Base-by-base conservation (phyloP, 2,329 filamentous ascomycete genomes). In the Fusarium nanum region DNA sequence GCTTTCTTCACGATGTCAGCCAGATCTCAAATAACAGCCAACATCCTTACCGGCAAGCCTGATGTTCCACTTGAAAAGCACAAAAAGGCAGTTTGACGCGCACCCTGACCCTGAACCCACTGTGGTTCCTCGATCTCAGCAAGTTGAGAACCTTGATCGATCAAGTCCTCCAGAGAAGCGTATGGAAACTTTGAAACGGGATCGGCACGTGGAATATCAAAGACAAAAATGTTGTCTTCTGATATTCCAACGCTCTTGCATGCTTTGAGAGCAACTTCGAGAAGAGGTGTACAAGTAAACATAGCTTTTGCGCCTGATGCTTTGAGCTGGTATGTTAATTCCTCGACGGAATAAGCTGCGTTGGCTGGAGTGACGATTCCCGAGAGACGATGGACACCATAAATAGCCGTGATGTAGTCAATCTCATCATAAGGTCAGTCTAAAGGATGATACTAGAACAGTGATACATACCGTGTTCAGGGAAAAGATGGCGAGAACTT, bases 11-110 rank as follows among this genome's bases (percentile, higher is more conserved):
- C 0, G 0, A 4, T 23, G n/a, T 54, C 23, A 50, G 64, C 23
- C 2, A 12, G 3, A 3, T 6, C 2, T 7, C 5, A 28, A 16
- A 1, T 10, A 1, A 1, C 1, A 9, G 1, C 1, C 5, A 10
- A 3, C 4, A 12, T 3, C 9, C 27, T 66, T 82, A 92, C 90
- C 9, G 92, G 92, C 23, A 94, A 80, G 1, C 92, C 92, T 10
- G 92, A 94, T 2, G 92, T 95, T 9, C 92, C 92, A 75, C 90
- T 93, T 0, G 91, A 93, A 78, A 93, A 94, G 80, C 91, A 94
- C 37, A 97, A 82, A 75, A 92, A 94, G 0, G 93, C 91, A 5
- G 88, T 88, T 70, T 91, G 89, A 25, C 88, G 87, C 30, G 86
- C 85, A 6, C 89, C 91, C 67, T 92, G 88, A 0, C 91, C 91